phyloP scores from a whole-genome alignment of 1,139 yeast species.

The Geotrichum carabidarum region DNA sequence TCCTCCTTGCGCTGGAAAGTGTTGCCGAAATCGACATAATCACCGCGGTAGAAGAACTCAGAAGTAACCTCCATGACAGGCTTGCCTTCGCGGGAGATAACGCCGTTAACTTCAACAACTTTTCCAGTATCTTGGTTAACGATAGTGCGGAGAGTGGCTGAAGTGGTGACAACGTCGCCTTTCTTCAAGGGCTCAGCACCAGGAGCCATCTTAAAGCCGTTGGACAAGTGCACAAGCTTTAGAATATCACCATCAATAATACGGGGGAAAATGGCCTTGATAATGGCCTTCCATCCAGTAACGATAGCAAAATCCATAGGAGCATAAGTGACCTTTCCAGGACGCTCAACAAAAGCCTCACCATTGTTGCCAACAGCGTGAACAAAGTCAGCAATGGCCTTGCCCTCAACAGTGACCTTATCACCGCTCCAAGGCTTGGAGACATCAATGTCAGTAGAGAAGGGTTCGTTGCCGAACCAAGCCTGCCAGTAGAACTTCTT shows the following conservation, averaged over 20 bases:
- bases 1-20: slow-evolving; percentile 87
- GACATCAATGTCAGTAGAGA: slow-evolving; percentile 54
- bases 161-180: slow-evolving; percentile 79
- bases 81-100: slow-evolving; percentile 65
- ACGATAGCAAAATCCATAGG: slow-evolving; percentile 99
- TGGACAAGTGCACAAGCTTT: slow-evolving; percentile 89
- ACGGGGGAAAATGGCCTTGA: slow-evolving; percentile 94
- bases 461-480: slow-evolving; percentile 74
- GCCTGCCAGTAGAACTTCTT: slow-evolving; percentile 95
- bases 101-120: slow-evolving; percentile 91
- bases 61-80: slow-evolving; percentile 94
- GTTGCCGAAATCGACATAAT: slow-evolving; percentile 78
- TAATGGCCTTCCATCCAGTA: slow-evolving; percentile 96
- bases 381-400: slow-evolving; percentile 84
- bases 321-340: slow-evolving; percentile 79
- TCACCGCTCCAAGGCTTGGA: slow-evolving; percentile 66
- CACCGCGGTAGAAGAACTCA: slow-evolving; percentile 94
- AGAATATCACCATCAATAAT: slow-evolving; percentile 94
- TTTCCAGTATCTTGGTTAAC: slow-evolving; percentile 90
- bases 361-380: slow-evolving; percentile 97
- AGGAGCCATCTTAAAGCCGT: slow-evolving; percentile 89
- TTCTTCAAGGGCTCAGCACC: slow-evolving; percentile 86
- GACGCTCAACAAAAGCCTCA: slow-evolving; percentile 88
- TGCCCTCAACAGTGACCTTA: slow-evolving; percentile 60
- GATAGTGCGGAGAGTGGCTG: slow-evolving; percentile 83